Base-by-base conservation (phyloP, 148 eudicot species). In the Chenopodium suecicum region DNA sequence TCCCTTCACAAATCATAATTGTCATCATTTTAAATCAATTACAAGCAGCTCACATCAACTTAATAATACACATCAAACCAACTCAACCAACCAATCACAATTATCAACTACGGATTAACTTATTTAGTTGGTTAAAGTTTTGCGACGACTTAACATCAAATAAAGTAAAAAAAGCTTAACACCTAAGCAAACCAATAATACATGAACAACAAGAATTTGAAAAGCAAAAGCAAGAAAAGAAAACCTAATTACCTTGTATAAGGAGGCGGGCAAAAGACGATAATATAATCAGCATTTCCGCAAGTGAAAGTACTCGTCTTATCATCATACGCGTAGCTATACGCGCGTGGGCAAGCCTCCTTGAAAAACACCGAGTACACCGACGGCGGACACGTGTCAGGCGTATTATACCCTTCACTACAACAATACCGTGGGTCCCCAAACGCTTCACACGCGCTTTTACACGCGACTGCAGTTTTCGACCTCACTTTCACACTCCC, bases 381-480 rank as follows among this genome's bases (percentile, higher is more conserved):
- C 13, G 98, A 91, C 3, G 99, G 98, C 0, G 70, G 85, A 87
- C 99, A 96, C 72, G 94, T 91, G 64, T 94, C 98, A 12, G 99
- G 99, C 70, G 98, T 96, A 66, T 83, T 75, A 46, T 80, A 92
- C 63, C 78, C 91, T 68, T 84, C 99, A 70, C 97, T 94, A 64
- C 99, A 96, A 67, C 99, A 96, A 80, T 66, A 96, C 89, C 80
- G 70, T 0, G 99, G 99, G 70, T 91, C 92, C 79, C 94, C 97
- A 79, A 94, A 96, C 44, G 99, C 99, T 87, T 94, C 98, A 48
- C 99, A 96, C 72, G 98, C 99, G 86, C 99, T 96, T 92, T 87
- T 96, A 75, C 99, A 96, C 60, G 99, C 99, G 20, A 96, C 88
- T 48, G 68, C 90, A 19, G 75, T 54, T 5, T 84, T 83, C 32